phyloP scores from a whole-genome alignment of 2,329 filamentous ascomycete genomes.

The Metarhizium album region DNA sequence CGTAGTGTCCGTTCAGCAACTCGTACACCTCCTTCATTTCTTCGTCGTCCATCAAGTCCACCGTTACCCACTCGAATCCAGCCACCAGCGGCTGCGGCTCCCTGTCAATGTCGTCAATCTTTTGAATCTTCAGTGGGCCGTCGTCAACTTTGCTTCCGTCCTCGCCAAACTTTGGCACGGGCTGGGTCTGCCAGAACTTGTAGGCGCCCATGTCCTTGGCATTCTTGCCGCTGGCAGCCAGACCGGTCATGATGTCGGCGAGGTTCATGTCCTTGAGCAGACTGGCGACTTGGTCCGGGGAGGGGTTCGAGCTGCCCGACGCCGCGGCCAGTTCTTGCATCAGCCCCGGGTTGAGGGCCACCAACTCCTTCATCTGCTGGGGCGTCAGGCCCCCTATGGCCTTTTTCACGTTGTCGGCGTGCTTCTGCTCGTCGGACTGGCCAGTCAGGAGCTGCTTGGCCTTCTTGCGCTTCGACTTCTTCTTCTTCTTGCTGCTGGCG shows the following conservation, averaged over 20 bases:
- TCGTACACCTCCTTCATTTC: slow-evolving; percentile 88
- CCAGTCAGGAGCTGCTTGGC: slow-evolving; percentile 34
- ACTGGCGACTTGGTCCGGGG: slow-evolving; percentile 34
- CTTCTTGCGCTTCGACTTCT: slow-evolving; percentile 56
- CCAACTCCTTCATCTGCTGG: slow-evolving; percentile 52
- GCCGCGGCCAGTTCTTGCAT: slow-evolving; percentile 42
- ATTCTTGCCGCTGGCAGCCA: slow-evolving; percentile 74
- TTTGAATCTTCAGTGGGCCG: slow-evolving; percentile 74
- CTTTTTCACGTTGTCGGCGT: slow-evolving; percentile 30
- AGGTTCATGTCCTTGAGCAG: slow-evolving; percentile 53
- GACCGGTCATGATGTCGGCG: slow-evolving; percentile 62
- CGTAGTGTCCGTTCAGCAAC: slow-evolving; percentile 84
- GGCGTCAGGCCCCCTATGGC: slow-evolving; percentile 43
- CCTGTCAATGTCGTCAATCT: slow-evolving; percentile 67
- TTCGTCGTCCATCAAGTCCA: slow-evolving; percentile 69
- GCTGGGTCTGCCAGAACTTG: slow-evolving; percentile 98
- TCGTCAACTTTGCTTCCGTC: slow-evolving; percentile 49
- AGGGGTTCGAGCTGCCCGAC: slow-evolving; percentile 24
- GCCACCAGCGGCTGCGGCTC: slow-evolving; percentile 64
- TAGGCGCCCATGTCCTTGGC: slow-evolving; percentile 94
- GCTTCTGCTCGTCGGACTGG: slow-evolving; percentile 24
- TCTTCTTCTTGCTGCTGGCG: slow-evolving; percentile 30
- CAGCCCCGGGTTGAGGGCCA: slow-evolving; percentile 62
- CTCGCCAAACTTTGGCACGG: slow-evolving; percentile 74
- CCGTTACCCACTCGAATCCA: slow-evolving; percentile 88